Conservation (phyloP, 257 asterid genomes). For the Solanum dulcamara region DNA sequence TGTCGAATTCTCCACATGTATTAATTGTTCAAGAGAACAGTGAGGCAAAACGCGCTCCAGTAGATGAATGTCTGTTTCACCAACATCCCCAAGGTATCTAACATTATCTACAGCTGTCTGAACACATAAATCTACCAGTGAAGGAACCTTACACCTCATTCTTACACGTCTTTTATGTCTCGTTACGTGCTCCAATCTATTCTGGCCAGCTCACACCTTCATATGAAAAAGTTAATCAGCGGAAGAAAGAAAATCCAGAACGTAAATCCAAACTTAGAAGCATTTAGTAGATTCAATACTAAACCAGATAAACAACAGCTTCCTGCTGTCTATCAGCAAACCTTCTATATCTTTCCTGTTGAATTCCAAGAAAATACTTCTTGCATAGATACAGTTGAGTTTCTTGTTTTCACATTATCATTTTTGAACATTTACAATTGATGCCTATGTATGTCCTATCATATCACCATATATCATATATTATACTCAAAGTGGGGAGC, state of each 20-base stretch:
- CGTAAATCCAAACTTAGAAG: background rate
- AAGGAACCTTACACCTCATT: slow-evolving; percentile 34
- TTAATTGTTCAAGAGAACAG: slow-evolving; percentile 67
- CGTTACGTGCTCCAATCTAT: background rate
- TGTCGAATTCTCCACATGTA: slow-evolving; percentile 60
- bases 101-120: slow-evolving; percentile 58
- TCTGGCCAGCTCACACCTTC: background rate
- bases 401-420: background rate
- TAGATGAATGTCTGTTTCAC: slow-evolving; percentile 63
- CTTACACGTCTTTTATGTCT: background rate
- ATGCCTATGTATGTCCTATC: background rate
- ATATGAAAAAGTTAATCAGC: background rate
- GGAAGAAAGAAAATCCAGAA: background rate
- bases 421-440: background rate
- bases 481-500: background rate
- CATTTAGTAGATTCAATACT: background rate
- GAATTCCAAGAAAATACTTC: background rate
- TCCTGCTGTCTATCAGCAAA: background rate
- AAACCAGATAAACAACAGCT: background rate
- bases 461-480: background rate
- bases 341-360: background rate
- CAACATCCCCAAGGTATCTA: slow-evolving; percentile 81
- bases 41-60: slow-evolving; percentile 72
- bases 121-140: slow-evolving; percentile 75
- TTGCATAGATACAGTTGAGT: background rate